Evolutionary conservation across 345 rosid genomes (phyloP), one percentile per base, ranked within the genome.

Genomic region (Hevea brasiliensis): DNA sequence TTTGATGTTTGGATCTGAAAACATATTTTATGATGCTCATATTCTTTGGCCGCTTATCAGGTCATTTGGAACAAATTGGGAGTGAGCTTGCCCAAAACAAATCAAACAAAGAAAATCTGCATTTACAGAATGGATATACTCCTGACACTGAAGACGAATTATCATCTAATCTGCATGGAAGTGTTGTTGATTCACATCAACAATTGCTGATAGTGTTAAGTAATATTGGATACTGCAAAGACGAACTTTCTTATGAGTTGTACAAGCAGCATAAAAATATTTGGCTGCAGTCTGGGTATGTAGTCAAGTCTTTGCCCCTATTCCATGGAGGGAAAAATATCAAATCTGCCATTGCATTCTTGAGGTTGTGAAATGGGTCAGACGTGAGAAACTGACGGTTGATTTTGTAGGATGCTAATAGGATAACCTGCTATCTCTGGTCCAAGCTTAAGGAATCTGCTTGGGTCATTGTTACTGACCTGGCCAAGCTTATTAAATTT

Each of bases 221-320:
- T 77, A 92, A 95, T 84, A 87, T 92, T 59, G 99, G 98, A 67
- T 92, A 89, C 72, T 95, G 99, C 92, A 95, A 91, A 85, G 99
- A 91, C 54, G 99, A 95, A 74, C 91, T 95, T 79, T 83, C 90
- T 26, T 75, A 74, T 9, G 94, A 91, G 87, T 78, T 95, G 83
- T 88, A 85, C 89, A 85, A 87, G 75, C 92, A 87, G 81, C 88
- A 85, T 89, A 92, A 84, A 77, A 78, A 80, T 76, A 85, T 89
- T 76, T 95, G 99, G 98, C 79, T 78, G 55, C 93, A 90, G 56
- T 80, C 92, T 32, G 83, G 85, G 97, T 90, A 84, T 26, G 78
- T 65, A 77, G 51, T 72, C 21, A 57, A 27, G 75, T 63, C 59
- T 56, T 58, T 27, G 14, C 45, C 42, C 51, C 61, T 21, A 56